Base-by-base conservation (phyloP, 148 eudicot species). In the Nepenthes mirabilis region DNA sequence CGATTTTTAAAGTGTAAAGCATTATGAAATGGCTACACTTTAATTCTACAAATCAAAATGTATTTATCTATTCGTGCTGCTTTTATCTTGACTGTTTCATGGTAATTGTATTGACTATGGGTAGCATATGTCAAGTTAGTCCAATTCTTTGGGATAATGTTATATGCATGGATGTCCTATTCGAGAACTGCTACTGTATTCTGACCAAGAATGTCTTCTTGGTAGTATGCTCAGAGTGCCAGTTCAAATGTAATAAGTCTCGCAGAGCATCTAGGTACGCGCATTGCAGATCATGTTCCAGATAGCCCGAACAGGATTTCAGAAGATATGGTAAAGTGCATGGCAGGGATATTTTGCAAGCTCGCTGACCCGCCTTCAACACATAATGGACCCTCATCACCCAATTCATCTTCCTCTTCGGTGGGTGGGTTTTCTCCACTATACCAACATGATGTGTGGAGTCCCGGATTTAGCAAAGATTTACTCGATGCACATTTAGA, bases 281-380 rank as follows among this genome's bases (percentile, higher is more conserved):
- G 67, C 37, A 68, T 61, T 49, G 69, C 66, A 11, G 60, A 75
- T 67, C 67, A 52, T 33, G 65, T 65, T 55, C 75, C 58, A 11
- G 80, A 78, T 51, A 76, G 82, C 55, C 86, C 90, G n/a, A 90
- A 82, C 62, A 63, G 77, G 73, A 51, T 90, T 59, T 90, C 94
- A 2, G 97, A 83, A 82, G 94, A 90, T 66, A 82, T 90, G 90
- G 61, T 90, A 34, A 83, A 68, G 66, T 78, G 84, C 75, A 76
- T 90, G 56, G 76, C 94, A 43, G 59, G 78, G 14, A 70, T 90
- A 6, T 86, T 80, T 75, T 70, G 72, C 58, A 72, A 82, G 56
- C 80, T 90, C 13, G 79, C 82, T 9, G 79, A 80, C 2, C 83
- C 79, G 36, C 70, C 87, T 43, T 65, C 63, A 57, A 52, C 56